Base-by-base conservation (phyloP, 306 rosid genomes). In the Prunus campanulata region DNA sequence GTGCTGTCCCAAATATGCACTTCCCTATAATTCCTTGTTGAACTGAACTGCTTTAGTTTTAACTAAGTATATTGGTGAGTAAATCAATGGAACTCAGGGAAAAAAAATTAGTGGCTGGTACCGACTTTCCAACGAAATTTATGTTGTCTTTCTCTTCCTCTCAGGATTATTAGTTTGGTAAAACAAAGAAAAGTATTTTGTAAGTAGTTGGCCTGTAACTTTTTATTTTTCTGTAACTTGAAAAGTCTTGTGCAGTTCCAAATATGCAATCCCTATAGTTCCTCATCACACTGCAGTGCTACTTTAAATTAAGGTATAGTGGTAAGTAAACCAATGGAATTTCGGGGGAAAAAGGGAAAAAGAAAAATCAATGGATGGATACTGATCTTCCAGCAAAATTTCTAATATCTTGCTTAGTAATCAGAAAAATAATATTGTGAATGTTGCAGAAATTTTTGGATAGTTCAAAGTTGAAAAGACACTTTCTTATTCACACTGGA, bases 401-500 rank as follows among this genome's bases (percentile, higher is more conserved):
- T 42, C 22, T 39, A 11, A 1, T 22, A 16, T 20, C 11, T 51
- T 70, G 22, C 27, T 20, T 72, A 42, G 59, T 50, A 48, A 16
- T 27, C 51, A 50, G 72, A 29, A 52, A 76, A 29, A 55, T n/a
- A 63, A 27, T 63, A 44, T 39, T 80, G 52, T 79, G 68, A 83
- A 54, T 88, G 79, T 72, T 74, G 87, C 97, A 95, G 99, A 95
- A 95, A 92, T 95, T 92, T 87, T 84, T 95, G 87, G 99, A 95
- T 77, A 92, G 99, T 83, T 95, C 99, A 61, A 95, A 95, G 91
- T 75, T 95, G 93, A 92, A 92, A 88, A 87, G 98, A 66, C 98
- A 95, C 86, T 91, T 89, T 80, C 93, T 91, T 79, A 95, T 91
- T 85, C 99, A 95, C 82, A 91, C 98, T 5, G 99, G 96, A 75